These are phyloP conservation scores for Macaranga tanarius DNA, from an alignment of 441 rosid species.

Conservation along the genomic window DNA sequence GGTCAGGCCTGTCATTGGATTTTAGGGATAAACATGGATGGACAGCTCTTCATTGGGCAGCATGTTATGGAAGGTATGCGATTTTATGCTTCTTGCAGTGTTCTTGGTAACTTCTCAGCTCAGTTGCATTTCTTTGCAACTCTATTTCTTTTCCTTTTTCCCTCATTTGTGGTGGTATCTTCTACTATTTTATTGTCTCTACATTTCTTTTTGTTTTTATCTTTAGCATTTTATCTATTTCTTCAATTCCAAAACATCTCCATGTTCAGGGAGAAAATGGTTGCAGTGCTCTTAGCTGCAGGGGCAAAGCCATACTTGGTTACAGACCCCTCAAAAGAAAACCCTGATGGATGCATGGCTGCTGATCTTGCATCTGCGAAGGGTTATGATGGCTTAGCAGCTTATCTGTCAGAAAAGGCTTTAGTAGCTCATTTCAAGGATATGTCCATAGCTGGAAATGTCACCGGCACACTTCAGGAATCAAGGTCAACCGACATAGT, in stretches of 20 bases:
- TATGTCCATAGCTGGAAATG: conserved; percentile 91
- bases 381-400: conserved; percentile 87
- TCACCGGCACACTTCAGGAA: conserved; percentile 58
- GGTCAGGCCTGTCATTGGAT: conserved; percentile 76
- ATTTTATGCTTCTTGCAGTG: background rate
- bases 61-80: conserved; percentile 71
- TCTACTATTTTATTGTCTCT: background rate
- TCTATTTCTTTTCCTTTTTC: background rate
- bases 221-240: conserved; percentile 2
- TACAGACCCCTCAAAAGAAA: conserved; percentile 78
- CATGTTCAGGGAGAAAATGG: conserved; percentile 89
- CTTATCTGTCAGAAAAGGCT: conserved; percentile 84
- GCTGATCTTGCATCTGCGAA: conserved; percentile 81
- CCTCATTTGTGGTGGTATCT: background rate
- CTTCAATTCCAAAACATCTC: conserved; percentile 19
- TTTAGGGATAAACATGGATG: conserved; percentile 91
- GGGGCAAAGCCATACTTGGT: conserved; percentile 91
- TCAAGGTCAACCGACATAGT: conserved; percentile 35
- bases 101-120: conserved; percentile 10
- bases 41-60: conserved; percentile 99
- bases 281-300: conserved; percentile 82
- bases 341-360: conserved; percentile 77
- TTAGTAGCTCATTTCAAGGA: conserved; percentile 75
- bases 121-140: background rate
- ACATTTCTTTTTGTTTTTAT: background rate